phyloP scores from a whole-genome alignment of 106 monocot genomes.

The Iris macrosiphon region DNA sequence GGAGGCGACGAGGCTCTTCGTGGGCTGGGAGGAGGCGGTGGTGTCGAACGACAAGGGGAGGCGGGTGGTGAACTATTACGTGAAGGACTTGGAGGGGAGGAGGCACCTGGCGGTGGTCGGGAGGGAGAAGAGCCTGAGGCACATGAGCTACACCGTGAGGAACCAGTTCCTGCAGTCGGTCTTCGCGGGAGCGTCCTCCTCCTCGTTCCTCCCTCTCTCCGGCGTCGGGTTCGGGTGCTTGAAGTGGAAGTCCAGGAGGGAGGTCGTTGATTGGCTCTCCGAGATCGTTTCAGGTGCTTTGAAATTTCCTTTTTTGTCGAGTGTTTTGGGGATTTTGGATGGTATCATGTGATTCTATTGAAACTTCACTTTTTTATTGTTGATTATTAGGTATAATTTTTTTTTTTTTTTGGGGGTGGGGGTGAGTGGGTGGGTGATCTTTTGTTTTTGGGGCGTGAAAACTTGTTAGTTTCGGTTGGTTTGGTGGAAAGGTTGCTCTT shows the following conservation, averaged over 20 bases:
- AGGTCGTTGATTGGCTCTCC: conserved; percentile 84
- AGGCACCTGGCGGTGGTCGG: conserved; percentile 80
- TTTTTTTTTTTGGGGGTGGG: too few relatives aligned
- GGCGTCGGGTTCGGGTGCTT: not conserved
- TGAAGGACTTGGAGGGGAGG: conserved; percentile 31
- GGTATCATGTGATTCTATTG: too few relatives aligned
- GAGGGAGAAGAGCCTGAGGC: conserved; percentile 70
- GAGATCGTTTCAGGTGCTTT: conserved; percentile 61
- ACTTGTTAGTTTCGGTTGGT: too few relatives aligned
- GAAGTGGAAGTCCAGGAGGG: conserved; percentile 70
- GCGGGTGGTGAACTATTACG: conserved; percentile 72
- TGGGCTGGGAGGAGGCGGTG: conserved; percentile 68
- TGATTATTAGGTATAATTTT: too few relatives aligned
- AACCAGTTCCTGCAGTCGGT: conserved; percentile 12
- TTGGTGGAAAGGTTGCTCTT: too few relatives aligned
- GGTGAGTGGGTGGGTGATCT: too few relatives aligned
- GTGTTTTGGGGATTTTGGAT: too few relatives aligned
- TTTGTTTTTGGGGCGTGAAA: too few relatives aligned
- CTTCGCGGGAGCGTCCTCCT: too few relatives aligned
- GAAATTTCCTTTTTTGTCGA: not conserved
- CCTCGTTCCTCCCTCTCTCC: too few relatives aligned
- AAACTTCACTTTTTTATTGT: too few relatives aligned
- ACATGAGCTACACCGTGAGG: conserved; percentile 63
- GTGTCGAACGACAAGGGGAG: conserved; percentile 75
- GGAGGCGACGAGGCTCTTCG: conserved; percentile 10